phyloP scores from a whole-genome alignment of 2,329 filamentous ascomycete genomes.

The Diaporthe sp. region DNA sequence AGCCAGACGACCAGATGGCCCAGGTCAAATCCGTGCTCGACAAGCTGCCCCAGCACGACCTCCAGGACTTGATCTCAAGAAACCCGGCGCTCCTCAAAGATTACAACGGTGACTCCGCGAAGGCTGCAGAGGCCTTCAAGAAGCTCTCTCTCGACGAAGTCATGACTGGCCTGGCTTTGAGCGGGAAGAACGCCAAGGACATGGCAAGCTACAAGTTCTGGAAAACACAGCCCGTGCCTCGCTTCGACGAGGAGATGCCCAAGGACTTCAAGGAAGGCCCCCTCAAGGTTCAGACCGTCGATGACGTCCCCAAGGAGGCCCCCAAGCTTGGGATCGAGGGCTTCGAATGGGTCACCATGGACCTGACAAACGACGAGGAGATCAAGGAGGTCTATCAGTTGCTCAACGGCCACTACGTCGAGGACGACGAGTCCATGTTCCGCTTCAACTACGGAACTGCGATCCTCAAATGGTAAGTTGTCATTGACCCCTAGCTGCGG shows the following conservation, averaged over 20 bases:
- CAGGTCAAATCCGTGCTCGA: constrained; percentile 65
- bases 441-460: constrained; percentile 94
- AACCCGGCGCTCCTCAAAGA: constrained; percentile 80
- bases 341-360: constrained; percentile 95
- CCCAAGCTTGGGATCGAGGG: constrained; percentile 78
- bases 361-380: constrained; percentile 82
- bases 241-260: constrained; percentile 74
- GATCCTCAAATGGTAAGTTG: constrained; percentile 85
- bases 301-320: constrained; percentile 83
- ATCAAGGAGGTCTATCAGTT: constrained; percentile 93
- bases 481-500: neutral
- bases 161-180: constrained; percentile 80
- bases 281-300: constrained; percentile 83
- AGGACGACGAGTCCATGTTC: constrained; percentile 97
- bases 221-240: constrained; percentile 95
- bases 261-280: constrained; percentile 81
- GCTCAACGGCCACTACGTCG: constrained; percentile 94
- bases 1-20: constrained; percentile 53
- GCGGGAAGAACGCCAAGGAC: constrained; percentile 92
- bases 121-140: constrained; percentile 68
- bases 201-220: constrained; percentile 99
- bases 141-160: constrained; percentile 78
- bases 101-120: constrained; percentile 50
- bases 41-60: constrained; percentile 68
- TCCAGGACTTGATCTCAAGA: constrained; percentile 77